These are phyloP conservation scores for Aristolochia californica DNA, from an alignment of 164 flowering plant species.

Conservation along the genomic window DNA sequence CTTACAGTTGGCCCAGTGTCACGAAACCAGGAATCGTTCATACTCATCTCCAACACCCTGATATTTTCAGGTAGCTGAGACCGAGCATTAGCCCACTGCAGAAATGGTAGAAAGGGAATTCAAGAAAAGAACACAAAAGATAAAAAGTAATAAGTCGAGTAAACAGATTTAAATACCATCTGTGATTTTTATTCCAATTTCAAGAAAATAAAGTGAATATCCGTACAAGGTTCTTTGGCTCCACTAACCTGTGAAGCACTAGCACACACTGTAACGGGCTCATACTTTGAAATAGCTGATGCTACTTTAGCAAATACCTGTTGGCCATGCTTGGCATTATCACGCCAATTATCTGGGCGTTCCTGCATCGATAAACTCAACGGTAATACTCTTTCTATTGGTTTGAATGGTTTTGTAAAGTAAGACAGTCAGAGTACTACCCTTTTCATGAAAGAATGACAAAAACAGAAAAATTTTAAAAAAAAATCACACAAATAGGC, in stretches of 20 bases:
- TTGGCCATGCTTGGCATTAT: conserved; percentile 56
- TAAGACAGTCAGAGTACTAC: background rate
- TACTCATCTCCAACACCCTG: conserved; percentile 80
- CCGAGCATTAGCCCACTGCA: conserved; percentile 79
- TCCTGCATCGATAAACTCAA: conserved; percentile 32
- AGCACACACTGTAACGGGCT: conserved; percentile 87
- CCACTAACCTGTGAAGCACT: conserved; percentile 61
- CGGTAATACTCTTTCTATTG: background rate
- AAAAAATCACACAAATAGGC: background rate
- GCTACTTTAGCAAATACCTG: conserved; percentile 59
- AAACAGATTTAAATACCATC: too few species aligned
- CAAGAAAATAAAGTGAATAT: background rate
- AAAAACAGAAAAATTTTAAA: background rate
- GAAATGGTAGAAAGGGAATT: conserved; percentile 2
- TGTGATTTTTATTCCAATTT: background rate
- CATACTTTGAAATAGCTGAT: conserved; percentile 69
- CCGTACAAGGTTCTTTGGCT: background rate
- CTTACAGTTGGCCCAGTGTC: conserved; percentile 94
- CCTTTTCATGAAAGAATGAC: background rate
- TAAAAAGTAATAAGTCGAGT: background rate
- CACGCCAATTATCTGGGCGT: conserved; percentile 83
- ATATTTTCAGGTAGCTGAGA: conserved; percentile 44
- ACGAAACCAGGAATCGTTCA: conserved; percentile 94
- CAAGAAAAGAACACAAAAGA: background rate
- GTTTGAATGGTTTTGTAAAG: background rate